Conservation (phyloP, 768 basidiomycete species). For the Calvatia gigantea region DNA sequence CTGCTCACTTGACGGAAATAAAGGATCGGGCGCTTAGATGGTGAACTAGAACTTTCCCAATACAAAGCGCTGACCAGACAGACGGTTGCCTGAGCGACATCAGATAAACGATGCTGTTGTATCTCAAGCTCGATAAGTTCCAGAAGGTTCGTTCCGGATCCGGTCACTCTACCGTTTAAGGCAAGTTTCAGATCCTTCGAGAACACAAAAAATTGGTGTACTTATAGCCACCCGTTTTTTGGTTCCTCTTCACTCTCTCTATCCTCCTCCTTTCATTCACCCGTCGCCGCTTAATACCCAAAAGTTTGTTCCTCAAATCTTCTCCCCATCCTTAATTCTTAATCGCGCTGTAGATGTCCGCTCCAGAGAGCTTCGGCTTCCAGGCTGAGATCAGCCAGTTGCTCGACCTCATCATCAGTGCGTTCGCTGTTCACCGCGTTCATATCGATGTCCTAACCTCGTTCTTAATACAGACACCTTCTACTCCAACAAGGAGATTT, state of each 20-base stretch:
- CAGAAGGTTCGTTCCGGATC: conserved; percentile 37
- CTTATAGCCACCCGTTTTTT: conserved; percentile 29
- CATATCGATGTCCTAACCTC: conserved; percentile 10
- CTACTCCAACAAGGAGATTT: conserved; percentile 99
- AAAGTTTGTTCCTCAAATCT: conserved; percentile 13
- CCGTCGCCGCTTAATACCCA: conserved; percentile 15
- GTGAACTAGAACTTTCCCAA: conserved; percentile 1
- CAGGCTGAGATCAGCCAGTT: conserved; percentile 99
- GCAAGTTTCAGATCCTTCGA: conserved; percentile 48
- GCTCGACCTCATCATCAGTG: conserved; percentile 98
- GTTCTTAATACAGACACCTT: conserved; percentile 84
- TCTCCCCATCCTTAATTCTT: conserved; percentile 6
- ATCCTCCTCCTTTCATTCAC: conserved; percentile 22
- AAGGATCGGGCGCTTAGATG: no score
- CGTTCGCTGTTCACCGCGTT: conserved; percentile 22
- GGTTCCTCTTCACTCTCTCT: conserved; percentile 20
- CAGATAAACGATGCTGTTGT: conserved; percentile 9
- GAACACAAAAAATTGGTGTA: conserved; percentile 38
- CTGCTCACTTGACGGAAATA: no score
- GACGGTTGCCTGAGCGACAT: neutral
- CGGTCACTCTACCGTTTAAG: conserved; percentile 31
- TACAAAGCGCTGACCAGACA: neutral
- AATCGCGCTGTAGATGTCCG: conserved; percentile 36
- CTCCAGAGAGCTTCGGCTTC: conserved; percentile 92
- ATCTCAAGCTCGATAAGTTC: conserved; percentile 27